Evolutionary conservation across 495 filamentous ascomycete species (phyloP), one percentile per base, ranked within the genome.

Genomic region (Penicillium roqueforti): DNA sequence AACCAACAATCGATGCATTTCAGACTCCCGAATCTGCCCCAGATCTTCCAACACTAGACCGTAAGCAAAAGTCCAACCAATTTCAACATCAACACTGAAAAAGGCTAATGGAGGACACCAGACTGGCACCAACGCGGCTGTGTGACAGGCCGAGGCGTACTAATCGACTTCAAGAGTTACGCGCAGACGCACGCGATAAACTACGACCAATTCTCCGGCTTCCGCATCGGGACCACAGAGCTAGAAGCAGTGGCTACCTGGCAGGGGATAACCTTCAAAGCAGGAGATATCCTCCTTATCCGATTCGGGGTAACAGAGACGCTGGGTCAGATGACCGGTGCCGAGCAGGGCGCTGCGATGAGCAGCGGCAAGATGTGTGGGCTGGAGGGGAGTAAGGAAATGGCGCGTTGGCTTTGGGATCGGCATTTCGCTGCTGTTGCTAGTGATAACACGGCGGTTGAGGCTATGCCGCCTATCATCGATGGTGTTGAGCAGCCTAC

Each of bases 231-330:
- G 2, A 45, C 65, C 1, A 29, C 48, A 1, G 62, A 70, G 8
- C 52, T 77, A 13, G 62, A 72, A 46, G 63, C 56, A 25, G 58
- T 76, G 6, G 68, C 70, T 2, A 52, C 52, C 5, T 56, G 60
- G 25, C 62, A 72, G 40, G 63, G 68, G 7, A 56, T 71, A 14
- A 61, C 60, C 1, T 73, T 76, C 52, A 58, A 51, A 6, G 46
- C 38, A 1, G 76, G 76, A 1, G 76, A 80, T 42, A 75, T 79
- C 22, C 51, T 79, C 7, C 63, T 80, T 36, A 56, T 79, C 51
- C 72, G 76, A 37, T 71, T 71, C 19, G 75, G 75, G 13, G 73
- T 72, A 10, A 78, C 72, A 8, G 72, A 75, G 23, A 66, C 47
- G 16, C 49, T 74, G 13, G 59, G 51, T 7, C 57, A 37, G 3